Conservation (phyloP, 495 filamentous ascomycete genomes). For the Neurospora intermedia region DNA sequence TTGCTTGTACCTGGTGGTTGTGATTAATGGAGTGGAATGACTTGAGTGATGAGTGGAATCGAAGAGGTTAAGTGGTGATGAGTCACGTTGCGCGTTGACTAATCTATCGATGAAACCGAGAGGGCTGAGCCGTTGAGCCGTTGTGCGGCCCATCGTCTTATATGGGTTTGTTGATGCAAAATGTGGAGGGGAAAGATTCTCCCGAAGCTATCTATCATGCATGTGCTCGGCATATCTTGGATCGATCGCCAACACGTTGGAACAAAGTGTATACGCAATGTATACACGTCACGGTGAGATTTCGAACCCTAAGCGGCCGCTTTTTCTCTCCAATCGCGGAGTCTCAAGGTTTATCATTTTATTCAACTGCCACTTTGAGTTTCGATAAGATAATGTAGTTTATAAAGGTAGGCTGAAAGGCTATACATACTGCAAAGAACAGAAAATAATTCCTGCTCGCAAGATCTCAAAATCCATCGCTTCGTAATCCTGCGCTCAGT, state of each 20-base stretch:
- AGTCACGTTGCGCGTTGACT: neutral
- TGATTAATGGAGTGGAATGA: neutral
- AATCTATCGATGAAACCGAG: neutral
- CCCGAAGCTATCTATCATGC: neutral
- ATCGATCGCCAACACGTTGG: neutral
- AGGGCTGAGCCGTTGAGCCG: neutral
- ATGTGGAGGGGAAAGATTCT: neutral
- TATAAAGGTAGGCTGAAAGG: neutral
- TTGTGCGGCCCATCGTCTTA: neutral
- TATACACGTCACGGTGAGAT: neutral
- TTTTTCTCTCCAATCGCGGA: neutral
- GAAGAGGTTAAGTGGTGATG: neutral
- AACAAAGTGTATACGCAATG: neutral
- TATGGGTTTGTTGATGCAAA: neutral
- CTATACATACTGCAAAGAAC: neutral
- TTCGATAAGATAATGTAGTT: neutral
- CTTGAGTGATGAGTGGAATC: neutral
- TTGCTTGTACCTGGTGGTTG: neutral
- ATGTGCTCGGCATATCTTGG: neutral
- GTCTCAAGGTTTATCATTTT: neutral
- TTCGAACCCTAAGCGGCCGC: neutral
- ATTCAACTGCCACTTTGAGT: neutral
- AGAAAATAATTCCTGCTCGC: neutral
- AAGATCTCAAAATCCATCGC: neutral
- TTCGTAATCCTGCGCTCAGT: neutral